A percentile compares a stretch with the other conserved stretches of the same genome.
phyloP scores from a whole-genome alignment of 139 green algal genomes.

The Chlamydomonas sp. region DNA sequence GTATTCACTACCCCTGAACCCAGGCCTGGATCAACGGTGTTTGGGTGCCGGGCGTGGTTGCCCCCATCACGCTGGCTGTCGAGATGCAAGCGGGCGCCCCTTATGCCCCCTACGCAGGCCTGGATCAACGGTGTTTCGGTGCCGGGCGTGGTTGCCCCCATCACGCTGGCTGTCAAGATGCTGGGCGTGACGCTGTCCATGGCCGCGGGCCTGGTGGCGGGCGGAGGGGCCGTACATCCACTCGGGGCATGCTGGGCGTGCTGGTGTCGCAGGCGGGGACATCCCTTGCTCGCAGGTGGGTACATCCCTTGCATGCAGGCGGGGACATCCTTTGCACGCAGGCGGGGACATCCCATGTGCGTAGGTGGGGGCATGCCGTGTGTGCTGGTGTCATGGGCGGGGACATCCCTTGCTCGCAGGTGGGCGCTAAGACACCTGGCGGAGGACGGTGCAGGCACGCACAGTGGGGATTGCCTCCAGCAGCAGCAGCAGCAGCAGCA shows the following conservation, averaged over 20 bases:
- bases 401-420: not conserved
- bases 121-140: too few relatives aligned
- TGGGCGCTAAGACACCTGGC: not conserved
- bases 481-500: not conserved
- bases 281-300: not conserved
- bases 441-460: not conserved
- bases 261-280: not conserved
- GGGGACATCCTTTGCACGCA: too few relatives aligned
- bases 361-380: too few relatives aligned
- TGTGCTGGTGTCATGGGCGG: too few relatives aligned
- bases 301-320: too few relatives aligned
- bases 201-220: slow-evolving; percentile 65
- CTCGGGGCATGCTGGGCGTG: slow-evolving; percentile 63
- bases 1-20: too few relatives aligned
- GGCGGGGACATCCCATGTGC: too few relatives aligned
- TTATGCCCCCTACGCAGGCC: too few relatives aligned
- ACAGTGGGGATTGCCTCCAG: too few relatives aligned
- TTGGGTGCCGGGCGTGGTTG: not conserved
- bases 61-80: too few relatives aligned
- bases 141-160: too few relatives aligned
- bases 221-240: slow-evolving; percentile 79
- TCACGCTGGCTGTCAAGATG: slow-evolving; percentile 72
- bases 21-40: slow-evolving; percentile 3
- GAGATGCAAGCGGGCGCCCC: too few relatives aligned
- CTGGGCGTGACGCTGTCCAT: slow-evolving; percentile 66